Evolutionary conservation across 805 yeast species (phyloP).

Genomic region (Yarrowia porcina): DNA sequence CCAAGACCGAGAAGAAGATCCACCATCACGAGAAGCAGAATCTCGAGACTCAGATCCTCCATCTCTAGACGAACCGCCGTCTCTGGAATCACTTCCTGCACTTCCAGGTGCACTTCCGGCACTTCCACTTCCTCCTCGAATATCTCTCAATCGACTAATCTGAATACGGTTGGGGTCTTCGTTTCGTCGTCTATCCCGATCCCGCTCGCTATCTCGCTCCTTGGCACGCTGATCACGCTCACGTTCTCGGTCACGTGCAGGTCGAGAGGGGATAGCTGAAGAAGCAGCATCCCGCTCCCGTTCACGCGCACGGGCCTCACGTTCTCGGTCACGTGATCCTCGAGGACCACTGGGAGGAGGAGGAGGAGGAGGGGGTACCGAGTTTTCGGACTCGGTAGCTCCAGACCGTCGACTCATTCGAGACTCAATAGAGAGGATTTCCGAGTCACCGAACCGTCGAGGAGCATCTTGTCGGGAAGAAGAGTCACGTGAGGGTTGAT

Average conservation of each 20-base stretch:
- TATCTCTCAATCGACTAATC: background rate
- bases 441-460: conserved; percentile 27
- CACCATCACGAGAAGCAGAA: background rate
- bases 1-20: background rate
- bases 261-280: background rate
- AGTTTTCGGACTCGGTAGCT: background rate
- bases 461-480: background rate
- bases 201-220: conserved; percentile 9
- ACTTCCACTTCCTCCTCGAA: background rate
- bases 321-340: conserved; percentile 20
- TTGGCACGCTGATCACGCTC: conserved; percentile 25
- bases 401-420: conserved; percentile 15
- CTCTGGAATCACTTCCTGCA: background rate
- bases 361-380: conserved; percentile 3
- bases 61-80: background rate
- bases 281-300: conserved; percentile 9
- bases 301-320: conserved; percentile 4
- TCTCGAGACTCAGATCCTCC: background rate
- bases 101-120: background rate
- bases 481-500: background rate
- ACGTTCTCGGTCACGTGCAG: conserved; percentile 26
- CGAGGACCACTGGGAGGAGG: conserved; percentile 12
- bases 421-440: conserved; percentile 6
- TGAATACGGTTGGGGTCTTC: conserved; percentile 16
- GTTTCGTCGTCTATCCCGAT: background rate